Conservation (phyloP, 352 stramenopile species). For the Pythium coloratum region DNA sequence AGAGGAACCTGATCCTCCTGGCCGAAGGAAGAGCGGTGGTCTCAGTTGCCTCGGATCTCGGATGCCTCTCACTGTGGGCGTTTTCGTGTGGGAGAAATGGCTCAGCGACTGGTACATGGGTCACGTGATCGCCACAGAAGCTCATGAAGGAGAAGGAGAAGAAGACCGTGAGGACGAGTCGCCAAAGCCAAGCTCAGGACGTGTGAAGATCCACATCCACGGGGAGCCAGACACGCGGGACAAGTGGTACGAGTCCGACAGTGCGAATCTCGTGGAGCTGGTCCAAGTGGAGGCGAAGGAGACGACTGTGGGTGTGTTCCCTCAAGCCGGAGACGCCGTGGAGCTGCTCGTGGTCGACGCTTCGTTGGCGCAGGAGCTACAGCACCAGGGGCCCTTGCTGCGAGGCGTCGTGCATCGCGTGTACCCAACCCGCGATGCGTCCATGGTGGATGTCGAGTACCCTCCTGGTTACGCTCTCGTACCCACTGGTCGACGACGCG, state of each 20-base stretch:
- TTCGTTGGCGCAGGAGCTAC: constrained; percentile 17
- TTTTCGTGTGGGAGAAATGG: constrained; percentile 48
- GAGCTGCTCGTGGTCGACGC: constrained; percentile 43
- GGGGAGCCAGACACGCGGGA: constrained; percentile 45
- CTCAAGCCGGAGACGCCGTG: constrained; percentile 34
- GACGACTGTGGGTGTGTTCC: constrained; percentile 42
- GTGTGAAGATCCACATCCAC: constrained; percentile 39
- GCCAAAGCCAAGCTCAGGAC: background rate
- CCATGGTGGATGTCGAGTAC: constrained; percentile 47
- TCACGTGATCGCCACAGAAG: constrained; percentile 30
- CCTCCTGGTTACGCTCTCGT: constrained; percentile 26
- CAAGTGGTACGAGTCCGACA: constrained; percentile 39
- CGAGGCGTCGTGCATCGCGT: constrained; percentile 42
- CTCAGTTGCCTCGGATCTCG: too few species aligned
- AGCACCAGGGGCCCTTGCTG: constrained; percentile 24
- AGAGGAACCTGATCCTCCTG: background rate
- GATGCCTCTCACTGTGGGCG: constrained; percentile 17
- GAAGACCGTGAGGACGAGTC: background rate
- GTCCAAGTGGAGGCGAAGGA: constrained; percentile 26
- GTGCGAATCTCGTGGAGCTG: constrained; percentile 32
- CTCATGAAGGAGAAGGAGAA: background rate
- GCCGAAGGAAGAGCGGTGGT: too few species aligned
- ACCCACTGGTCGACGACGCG: constrained; percentile 19
- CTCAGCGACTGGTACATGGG: constrained; percentile 49
- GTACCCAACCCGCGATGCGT: constrained; percentile 45